phyloP scores from a whole-genome alignment of 495 filamentous ascomycete species.

The Lindgomyces ingoldianus region DNA sequence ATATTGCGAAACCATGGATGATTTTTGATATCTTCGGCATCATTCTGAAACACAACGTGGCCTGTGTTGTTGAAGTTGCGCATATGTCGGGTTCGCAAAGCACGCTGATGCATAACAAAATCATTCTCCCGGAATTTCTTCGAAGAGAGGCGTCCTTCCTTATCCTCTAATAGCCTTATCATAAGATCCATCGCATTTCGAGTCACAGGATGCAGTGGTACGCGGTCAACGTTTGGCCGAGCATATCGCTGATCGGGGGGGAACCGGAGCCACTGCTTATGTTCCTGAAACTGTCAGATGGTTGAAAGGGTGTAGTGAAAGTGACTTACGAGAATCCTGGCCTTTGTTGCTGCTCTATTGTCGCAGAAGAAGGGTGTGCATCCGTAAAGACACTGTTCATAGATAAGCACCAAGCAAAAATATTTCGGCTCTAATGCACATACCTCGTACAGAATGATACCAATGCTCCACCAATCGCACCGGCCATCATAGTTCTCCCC shows the following conservation, averaged over 20 bases:
- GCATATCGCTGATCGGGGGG: conserved; percentile 50
- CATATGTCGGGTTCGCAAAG: conserved; percentile 14
- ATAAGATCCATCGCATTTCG: conserved; percentile 73
- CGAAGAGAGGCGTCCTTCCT: conserved; percentile 72
- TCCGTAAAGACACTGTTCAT: conserved; percentile 78
- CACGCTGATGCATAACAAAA: conserved; percentile 36
- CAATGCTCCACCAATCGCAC: conserved; percentile 97
- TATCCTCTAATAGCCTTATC: conserved; percentile 71
- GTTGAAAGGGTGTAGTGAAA: not conserved
- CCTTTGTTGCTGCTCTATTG: conserved; percentile 76
- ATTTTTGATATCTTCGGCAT: conserved; percentile 49
- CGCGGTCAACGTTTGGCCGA: conserved; percentile 50
- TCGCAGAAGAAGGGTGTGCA: conserved; percentile 86
- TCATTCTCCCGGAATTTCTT: conserved; percentile 70
- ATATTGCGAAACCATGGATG: conserved; percentile 49
- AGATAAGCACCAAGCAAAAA: too few species aligned
- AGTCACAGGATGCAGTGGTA: conserved; percentile 55
- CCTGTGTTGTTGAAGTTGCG: conserved; percentile 46
- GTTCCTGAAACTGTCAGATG: conserved; percentile 47
- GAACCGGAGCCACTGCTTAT: conserved; percentile 59
- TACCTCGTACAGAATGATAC: conserved; percentile 86
- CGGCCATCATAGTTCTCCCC: conserved; percentile 84
- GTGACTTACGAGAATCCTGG: conserved; percentile 69
- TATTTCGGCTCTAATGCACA: too few species aligned
- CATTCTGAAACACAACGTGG: conserved; percentile 68